Percentiles rank a stretch among this genome's conserved stretches.
Evolutionary conservation across 106 monocot genomes (phyloP).

Genomic region (Dendrobium chrysotoxum): DNA sequence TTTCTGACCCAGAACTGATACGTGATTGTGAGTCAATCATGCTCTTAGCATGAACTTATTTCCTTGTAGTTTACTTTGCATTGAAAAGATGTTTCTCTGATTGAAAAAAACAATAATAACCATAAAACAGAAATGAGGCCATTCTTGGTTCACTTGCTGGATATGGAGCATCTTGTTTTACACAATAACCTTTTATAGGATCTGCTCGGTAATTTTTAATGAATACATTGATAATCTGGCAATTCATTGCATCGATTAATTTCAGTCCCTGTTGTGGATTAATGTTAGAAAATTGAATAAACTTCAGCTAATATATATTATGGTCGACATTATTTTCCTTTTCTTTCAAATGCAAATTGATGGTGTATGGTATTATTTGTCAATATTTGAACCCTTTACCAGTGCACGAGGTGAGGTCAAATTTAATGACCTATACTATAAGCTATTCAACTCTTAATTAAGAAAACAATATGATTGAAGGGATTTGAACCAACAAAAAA

Average conservation of each 20-base stretch:
- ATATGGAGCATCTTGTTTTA: background rate
- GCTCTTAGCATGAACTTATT: background rate
- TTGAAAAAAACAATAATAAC: background rate
- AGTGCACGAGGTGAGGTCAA: no score
- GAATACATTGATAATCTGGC: background rate
- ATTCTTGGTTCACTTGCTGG: no score
- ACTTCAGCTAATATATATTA: background rate
- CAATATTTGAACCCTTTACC: no score
- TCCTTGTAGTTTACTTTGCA: background rate
- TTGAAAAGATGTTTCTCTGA: background rate
- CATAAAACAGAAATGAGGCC: background rate
- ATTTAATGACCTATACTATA: no score
- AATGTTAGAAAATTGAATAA: background rate
- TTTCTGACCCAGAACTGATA: no score
- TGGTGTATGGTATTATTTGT: background rate
- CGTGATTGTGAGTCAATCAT: no score
- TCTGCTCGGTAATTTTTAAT: background rate
- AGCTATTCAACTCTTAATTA: background rate
- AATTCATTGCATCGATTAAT: background rate
- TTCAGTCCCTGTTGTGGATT: background rate
- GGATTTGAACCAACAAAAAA: background rate
- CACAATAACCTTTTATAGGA: background rate
- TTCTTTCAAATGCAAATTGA: no score
- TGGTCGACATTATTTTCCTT: background rate
- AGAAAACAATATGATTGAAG: background rate